A percentile compares a stretch with the other conserved stretches of the same genome.
Evolutionary conservation across 2,329 filamentous ascomycete genomes (phyloP).

Genomic region (Talaromyces sp.): DNA sequence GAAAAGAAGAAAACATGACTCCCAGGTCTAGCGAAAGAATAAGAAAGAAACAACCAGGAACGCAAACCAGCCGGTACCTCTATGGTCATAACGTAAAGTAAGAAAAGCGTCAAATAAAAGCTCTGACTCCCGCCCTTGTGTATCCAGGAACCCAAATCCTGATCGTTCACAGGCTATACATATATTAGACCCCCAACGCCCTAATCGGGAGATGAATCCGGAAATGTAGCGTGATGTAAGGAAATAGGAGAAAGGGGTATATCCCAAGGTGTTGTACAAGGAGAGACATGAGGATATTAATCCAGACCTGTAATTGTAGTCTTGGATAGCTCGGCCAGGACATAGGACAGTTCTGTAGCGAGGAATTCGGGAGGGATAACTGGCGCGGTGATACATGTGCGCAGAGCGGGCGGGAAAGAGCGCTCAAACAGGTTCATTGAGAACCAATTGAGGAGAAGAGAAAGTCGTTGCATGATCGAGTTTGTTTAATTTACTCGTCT

Average conservation of each 20-base stretch:
- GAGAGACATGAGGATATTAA: constrained; percentile 2
- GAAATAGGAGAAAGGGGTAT: not conserved
- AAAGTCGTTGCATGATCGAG: constrained; percentile 6
- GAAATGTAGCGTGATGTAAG: constrained; percentile 3
- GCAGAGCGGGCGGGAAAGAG: constrained; percentile 10
- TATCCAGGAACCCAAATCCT: constrained; percentile 11
- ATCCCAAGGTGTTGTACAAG: constrained; percentile 37
- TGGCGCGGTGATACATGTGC: constrained; percentile 2
- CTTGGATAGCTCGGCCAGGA: constrained; percentile 6
- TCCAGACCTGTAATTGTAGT: constrained; percentile 23
- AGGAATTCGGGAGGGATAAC: constrained; percentile 6
- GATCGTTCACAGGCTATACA: constrained; percentile 9
- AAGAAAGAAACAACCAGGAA: constrained; percentile 34
- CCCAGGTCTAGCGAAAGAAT: constrained; percentile 43
- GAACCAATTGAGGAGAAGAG: constrained; percentile 17
- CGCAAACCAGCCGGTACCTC: constrained; percentile 40
- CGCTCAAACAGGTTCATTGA: constrained; percentile 4
- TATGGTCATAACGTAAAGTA: constrained; percentile 41
- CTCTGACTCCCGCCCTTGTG: constrained; percentile 17
- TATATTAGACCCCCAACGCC: constrained; percentile 11
- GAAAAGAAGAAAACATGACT: constrained; percentile 32
- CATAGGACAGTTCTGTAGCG: constrained; percentile 2
- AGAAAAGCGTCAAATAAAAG: constrained; percentile 21
- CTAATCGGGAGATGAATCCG: constrained; percentile 13
- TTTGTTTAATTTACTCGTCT: constrained; percentile 38